Conservation (phyloP, 257 asterid species). For the Forsythia suspensa region DNA sequence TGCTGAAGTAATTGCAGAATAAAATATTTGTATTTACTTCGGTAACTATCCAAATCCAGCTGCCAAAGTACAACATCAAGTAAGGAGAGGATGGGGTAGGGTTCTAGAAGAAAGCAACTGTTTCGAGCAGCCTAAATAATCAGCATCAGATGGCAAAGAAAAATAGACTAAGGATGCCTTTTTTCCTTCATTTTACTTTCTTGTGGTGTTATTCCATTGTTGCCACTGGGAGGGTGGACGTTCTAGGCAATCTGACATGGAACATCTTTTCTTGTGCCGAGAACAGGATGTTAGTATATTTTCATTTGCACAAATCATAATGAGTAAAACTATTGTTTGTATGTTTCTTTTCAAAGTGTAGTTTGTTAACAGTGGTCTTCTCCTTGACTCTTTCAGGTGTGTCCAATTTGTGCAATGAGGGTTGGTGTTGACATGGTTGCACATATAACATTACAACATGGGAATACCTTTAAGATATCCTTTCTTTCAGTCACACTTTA, state of each 20-base stretch:
- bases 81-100: not conserved
- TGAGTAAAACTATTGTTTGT: not conserved
- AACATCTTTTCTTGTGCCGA: not conserved
- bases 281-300: not conserved
- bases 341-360: not conserved
- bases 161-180: not conserved
- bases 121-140: not conserved
- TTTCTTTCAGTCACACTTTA: conserved; percentile 22
- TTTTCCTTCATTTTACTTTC: not conserved
- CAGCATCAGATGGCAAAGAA: not conserved
- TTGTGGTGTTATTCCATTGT: not conserved
- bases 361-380: not conserved
- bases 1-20: not conserved
- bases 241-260: not conserved
- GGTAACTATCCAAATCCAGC: not conserved
- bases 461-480: conserved; percentile 67
- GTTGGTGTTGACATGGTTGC: conserved; percentile 73
- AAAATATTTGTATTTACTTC: not conserved
- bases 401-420: conserved; percentile 64
- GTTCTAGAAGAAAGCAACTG: not conserved
- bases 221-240: not conserved
- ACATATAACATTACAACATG: conserved; percentile 65
- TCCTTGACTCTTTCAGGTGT: conserved; percentile 40
- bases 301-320: not conserved
- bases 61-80: not conserved